These are phyloP conservation scores for Theileria sp. DNA, from an alignment of 169 alveolate genomes.

Conservation along the genomic window DNA sequence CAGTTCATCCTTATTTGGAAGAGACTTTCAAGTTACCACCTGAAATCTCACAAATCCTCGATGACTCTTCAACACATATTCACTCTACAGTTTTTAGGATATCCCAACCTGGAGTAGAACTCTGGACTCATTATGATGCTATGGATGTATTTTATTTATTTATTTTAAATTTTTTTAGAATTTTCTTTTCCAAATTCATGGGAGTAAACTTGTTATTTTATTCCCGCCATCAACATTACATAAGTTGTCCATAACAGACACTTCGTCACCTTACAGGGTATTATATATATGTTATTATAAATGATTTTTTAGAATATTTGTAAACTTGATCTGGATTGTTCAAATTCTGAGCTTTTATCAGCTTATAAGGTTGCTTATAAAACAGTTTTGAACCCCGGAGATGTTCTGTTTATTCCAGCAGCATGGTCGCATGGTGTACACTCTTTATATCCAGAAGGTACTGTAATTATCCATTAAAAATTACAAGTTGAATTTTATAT, in stretches of 20 bases:
- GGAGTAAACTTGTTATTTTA: conserved; percentile 36
- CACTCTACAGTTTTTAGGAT: conserved; percentile 65
- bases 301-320: conserved; percentile 15
- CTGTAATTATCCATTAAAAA: background rate
- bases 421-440: conserved; percentile 61
- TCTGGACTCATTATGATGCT: conserved; percentile 70
- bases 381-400: conserved; percentile 47
- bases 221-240: conserved; percentile 55
- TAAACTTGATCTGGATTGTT: background rate
- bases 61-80: background rate
- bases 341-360: background rate
- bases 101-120: conserved; percentile 62
- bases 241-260: conserved; percentile 35
- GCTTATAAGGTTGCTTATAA: conserved; percentile 11
- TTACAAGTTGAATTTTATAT: background rate
- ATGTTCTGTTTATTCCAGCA: conserved; percentile 57
- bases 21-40: conserved; percentile 39
- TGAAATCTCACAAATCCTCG: background rate
- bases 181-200: conserved; percentile 48
- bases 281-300: background rate
- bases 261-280: conserved; percentile 46
- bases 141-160: conserved; percentile 40
- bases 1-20: conserved; percentile 32
- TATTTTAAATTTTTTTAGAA: conserved; percentile 18
- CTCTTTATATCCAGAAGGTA: conserved; percentile 11